phyloP scores from a whole-genome alignment of 139 green algal genomes.

The Mesostigma viride region DNA sequence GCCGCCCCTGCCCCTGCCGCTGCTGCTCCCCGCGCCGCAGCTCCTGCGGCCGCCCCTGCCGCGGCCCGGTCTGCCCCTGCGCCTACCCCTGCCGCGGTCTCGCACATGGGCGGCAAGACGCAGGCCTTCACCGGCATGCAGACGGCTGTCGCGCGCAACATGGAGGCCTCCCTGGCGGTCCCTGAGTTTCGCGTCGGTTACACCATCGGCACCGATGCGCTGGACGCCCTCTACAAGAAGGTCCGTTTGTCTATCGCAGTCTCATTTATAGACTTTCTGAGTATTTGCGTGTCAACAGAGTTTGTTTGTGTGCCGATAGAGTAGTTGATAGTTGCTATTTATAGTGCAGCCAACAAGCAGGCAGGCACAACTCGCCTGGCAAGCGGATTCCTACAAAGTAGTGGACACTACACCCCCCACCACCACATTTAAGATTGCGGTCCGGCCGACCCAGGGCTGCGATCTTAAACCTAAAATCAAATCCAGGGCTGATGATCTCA shows the following conservation, averaged over 20 bases:
- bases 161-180: constrained; percentile 81
- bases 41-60: constrained; percentile 17
- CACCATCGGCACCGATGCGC: constrained; percentile 79
- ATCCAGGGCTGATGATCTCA: no score
- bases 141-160: constrained; percentile 81
- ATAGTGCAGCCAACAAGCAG: no score
- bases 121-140: constrained; percentile 84
- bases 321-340: no score
- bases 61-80: constrained; percentile 21
- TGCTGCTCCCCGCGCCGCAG: constrained; percentile 24
- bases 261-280: background rate
- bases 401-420: no score
- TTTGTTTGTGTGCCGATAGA: constrained; percentile 28
- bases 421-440: no score
- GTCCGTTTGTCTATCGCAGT: background rate
- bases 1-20: constrained; percentile 19
- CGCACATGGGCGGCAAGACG: constrained; percentile 52
- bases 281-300: background rate
- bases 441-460: no score
- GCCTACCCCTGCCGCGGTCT: constrained; percentile 27
- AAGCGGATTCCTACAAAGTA: no score
- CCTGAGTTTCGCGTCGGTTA: constrained; percentile 88
- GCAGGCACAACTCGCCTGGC: no score
- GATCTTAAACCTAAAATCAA: no score
- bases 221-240: constrained; percentile 87